phyloP scores from a whole-genome alignment of 768 basidiomycete genomes.

The Serendipita vermifera region DNA sequence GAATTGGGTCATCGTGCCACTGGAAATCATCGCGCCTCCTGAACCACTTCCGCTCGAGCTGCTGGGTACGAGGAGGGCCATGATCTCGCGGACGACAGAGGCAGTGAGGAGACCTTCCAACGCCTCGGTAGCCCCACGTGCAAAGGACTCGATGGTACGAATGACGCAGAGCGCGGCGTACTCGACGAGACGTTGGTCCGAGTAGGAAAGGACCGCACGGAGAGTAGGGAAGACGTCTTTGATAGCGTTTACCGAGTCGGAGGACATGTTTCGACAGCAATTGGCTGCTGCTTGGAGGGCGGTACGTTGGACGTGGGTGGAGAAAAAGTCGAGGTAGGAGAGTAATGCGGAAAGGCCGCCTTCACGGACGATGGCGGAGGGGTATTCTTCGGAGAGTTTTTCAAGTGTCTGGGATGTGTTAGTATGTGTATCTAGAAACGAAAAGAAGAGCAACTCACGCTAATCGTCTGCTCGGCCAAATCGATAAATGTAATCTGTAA shows the following conservation, averaged over 20 bases:
- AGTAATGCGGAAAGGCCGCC: slow-evolving; percentile 86
- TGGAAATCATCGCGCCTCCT: slow-evolving; percentile 72
- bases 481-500: slow-evolving; percentile 97
- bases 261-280: slow-evolving; percentile 83
- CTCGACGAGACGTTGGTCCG: slow-evolving; percentile 95
- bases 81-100: slow-evolving; percentile 69
- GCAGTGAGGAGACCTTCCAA: slow-evolving; percentile 73
- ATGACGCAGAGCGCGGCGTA: slow-evolving; percentile 92
- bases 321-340: slow-evolving; percentile 97
- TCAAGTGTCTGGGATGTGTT: slow-evolving; percentile 64
- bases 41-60: slow-evolving; percentile 63
- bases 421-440: slow-evolving; percentile 13
- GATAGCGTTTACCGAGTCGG: slow-evolving; percentile 84
- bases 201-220: slow-evolving; percentile 79
- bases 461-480: slow-evolving; percentile 93
- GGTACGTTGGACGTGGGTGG: slow-evolving; percentile 91
- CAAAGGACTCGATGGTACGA: slow-evolving; percentile 83
- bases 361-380: slow-evolving; percentile 89
- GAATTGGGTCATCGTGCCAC: slow-evolving; percentile 78
- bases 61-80: slow-evolving; percentile 60
- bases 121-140: slow-evolving; percentile 70
- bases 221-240: slow-evolving; percentile 64
- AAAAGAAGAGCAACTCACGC: slow-evolving; percentile 46
- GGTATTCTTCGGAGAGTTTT: slow-evolving; percentile 97
- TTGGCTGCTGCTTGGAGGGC: slow-evolving; percentile 94